Evolutionary conservation across 495 filamentous ascomycete species (phyloP).

Genomic region (Lepraria neglecta): DNA sequence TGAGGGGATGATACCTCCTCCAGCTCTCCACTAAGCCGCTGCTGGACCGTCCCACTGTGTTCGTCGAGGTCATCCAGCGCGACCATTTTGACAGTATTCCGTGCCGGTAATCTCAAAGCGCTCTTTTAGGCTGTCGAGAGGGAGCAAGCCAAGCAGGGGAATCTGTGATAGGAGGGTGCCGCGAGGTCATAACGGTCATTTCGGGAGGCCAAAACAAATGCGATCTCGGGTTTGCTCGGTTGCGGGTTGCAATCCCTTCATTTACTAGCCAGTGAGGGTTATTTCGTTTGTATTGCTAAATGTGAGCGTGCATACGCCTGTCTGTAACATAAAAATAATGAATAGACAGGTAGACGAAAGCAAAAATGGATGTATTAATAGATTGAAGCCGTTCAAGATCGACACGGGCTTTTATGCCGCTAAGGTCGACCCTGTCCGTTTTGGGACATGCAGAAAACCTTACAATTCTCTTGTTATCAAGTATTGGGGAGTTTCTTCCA

Average conservation of each 20-base stretch:
- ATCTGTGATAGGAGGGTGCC: slow-evolving; percentile 5
- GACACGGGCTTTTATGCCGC: neutral
- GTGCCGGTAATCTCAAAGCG: slow-evolving; percentile 87
- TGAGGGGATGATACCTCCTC: slow-evolving; percentile 72
- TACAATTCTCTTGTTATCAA: slow-evolving; percentile 7
- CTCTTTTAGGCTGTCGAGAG: slow-evolving; percentile 89
- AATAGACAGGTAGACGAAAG: neutral
- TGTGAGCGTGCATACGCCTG: neutral
- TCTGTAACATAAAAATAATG: neutral
- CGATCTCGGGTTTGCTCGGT: too few species aligned
- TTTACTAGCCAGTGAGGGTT: too few species aligned
- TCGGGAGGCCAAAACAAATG: too few species aligned
- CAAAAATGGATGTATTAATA: neutral
- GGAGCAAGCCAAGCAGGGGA: slow-evolving; percentile 55
- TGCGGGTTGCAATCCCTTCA: too few species aligned
- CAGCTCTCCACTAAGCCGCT: slow-evolving; percentile 88
- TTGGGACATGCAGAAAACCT: slow-evolving; percentile 8
- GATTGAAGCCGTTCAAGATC: neutral
- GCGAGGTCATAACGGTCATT: neutral
- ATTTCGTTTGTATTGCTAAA: too few species aligned
- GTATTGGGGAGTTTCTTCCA: neutral
- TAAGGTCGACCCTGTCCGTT: slow-evolving; percentile 7
- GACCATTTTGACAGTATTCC: slow-evolving; percentile 80
- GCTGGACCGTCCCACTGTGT: slow-evolving; percentile 80
- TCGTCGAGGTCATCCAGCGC: slow-evolving; percentile 88